A percentile compares a stretch with the other conserved stretches of the same genome.
phyloP scores from a whole-genome alignment of 1,284 basidiomycete genomes.

The Pholiota adiposa region DNA sequence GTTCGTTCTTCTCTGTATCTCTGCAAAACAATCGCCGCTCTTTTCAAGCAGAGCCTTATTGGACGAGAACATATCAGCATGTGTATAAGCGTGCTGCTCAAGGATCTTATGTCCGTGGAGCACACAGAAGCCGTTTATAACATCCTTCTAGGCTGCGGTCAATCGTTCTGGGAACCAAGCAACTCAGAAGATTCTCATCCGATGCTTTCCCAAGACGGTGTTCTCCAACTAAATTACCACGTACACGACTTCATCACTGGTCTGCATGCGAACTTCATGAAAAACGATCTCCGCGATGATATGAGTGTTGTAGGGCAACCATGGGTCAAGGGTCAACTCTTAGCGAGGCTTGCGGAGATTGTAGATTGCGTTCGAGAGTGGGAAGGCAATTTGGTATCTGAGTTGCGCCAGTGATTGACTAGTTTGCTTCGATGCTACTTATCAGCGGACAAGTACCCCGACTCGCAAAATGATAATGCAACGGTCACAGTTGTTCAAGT shows the following conservation, averaged over 20 bases:
- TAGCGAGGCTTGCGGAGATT: slow-evolving; percentile 9
- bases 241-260: slow-evolving; percentile 15
- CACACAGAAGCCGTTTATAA: slow-evolving; percentile 20
- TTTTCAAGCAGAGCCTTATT: slow-evolving; percentile 19
- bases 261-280: slow-evolving; percentile 8
- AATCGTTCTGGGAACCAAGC: slow-evolving; percentile 17
- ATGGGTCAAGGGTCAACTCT: slow-evolving; percentile 13
- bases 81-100: slow-evolving; percentile 21
- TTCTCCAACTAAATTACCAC: slow-evolving; percentile 5
- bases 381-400: slow-evolving; percentile 12
- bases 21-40: slow-evolving; percentile 18
- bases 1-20: slow-evolving; percentile 22
- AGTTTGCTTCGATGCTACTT: background rate
- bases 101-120: slow-evolving; percentile 23
- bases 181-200: background rate
- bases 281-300: slow-evolving; percentile 7
- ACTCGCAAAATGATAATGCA: too few relatives aligned
- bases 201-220: background rate
- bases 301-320: slow-evolving; percentile 15
- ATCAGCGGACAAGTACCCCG: too few relatives aligned
- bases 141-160: slow-evolving; percentile 23
- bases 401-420: background rate
- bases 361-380: slow-evolving; percentile 13
- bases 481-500: too few relatives aligned
- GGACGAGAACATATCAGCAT: slow-evolving; percentile 19